These are phyloP conservation scores for Emericellopsis cladophorae DNA, from an alignment of 2,329 filamentous ascomycete species.

Conservation along the genomic window DNA sequence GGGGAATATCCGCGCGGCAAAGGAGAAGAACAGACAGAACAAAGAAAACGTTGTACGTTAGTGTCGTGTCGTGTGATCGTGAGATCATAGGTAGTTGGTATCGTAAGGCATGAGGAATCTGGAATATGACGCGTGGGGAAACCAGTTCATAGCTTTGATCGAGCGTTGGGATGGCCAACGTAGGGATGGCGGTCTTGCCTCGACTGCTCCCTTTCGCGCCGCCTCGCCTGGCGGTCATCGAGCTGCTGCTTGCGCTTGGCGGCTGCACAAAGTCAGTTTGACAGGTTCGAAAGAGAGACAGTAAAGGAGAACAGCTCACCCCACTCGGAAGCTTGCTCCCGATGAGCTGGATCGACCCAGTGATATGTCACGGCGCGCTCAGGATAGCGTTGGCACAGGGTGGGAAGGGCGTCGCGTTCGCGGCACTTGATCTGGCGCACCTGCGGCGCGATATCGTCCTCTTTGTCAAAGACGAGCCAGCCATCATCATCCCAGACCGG, in stretches of 20 bases:
- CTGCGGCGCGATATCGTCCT: slow-evolving; percentile 23
- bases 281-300: not conserved
- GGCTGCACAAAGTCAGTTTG: slow-evolving; percentile 9
- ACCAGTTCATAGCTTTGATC: too few relatives aligned
- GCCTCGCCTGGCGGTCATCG: slow-evolving; percentile 20
- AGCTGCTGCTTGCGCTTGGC: slow-evolving; percentile 21
- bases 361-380: slow-evolving; percentile 30
- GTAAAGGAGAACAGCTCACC: slow-evolving; percentile 18
- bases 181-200: slow-evolving; percentile 1
- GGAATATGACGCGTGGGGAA: too few relatives aligned
- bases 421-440: slow-evolving; percentile 25
- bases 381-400: slow-evolving; percentile 29
- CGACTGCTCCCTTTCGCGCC: slow-evolving; percentile 22
- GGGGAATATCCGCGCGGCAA: too few relatives aligned
- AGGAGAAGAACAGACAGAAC: too few relatives aligned
- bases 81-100: too few relatives aligned
- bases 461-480: slow-evolving; percentile 24
- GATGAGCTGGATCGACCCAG: slow-evolving; percentile 22
- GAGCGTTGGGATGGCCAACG: too few relatives aligned
- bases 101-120: too few relatives aligned
- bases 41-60: too few relatives aligned
- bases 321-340: slow-evolving; percentile 11
- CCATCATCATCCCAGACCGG: slow-evolving; percentile 26
- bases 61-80: too few relatives aligned
- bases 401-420: slow-evolving; percentile 21